Base-by-base conservation (phyloP, 106 monocot genomes). In the Dendrobium chrysotoxum region DNA sequence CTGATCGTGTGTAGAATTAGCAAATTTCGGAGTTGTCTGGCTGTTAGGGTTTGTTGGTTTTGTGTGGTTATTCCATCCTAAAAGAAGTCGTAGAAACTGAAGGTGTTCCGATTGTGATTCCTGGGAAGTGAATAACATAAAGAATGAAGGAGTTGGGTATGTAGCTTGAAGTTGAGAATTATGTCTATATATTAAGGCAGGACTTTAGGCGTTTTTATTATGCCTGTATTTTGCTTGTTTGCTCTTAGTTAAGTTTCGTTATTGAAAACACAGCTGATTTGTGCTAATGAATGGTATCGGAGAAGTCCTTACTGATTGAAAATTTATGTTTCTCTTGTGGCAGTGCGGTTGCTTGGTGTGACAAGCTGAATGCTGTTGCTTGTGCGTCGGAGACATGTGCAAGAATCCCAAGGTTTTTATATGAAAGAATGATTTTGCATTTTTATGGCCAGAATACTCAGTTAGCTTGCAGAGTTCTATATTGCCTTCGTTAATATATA, bases 381-480 rank as follows among this genome's bases (percentile, higher is more conserved):
- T 99, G 98, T 81, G 98, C 98, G 21, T 91, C 98, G 1, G 98
- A 99, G 88, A 99, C 98, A 15, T 99, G 98, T 81, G 98, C 98
- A 7, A 88, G 98, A 68, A 95, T 98, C 80, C 98, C 95, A 39
- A 92, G 91, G 98, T 98, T 78, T 78, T 76, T 76, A 20, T 82
- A 65, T 54, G 41, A 35, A 74, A 74, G 39, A 74, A 74, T 74
- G 8, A 40, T 74, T 42, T 74, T 74, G 50, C 64, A 64, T 8
- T 64, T 64, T 64, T 64, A 3, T 35, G 35, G 35, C 35, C 35
- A 35, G 35, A 35, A 35, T 35, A 35, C 35, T 35, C 35, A 35
- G 35, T 35, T 35, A 35, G 35, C 35, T 35, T 35, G 35, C 35
- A 35, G 35, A 35, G 35, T 53, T 53, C 13, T 53, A 1, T 13